Conservation (phyloP, 1,284 basidiomycete genomes). For the Volvariella surrecta region DNA sequence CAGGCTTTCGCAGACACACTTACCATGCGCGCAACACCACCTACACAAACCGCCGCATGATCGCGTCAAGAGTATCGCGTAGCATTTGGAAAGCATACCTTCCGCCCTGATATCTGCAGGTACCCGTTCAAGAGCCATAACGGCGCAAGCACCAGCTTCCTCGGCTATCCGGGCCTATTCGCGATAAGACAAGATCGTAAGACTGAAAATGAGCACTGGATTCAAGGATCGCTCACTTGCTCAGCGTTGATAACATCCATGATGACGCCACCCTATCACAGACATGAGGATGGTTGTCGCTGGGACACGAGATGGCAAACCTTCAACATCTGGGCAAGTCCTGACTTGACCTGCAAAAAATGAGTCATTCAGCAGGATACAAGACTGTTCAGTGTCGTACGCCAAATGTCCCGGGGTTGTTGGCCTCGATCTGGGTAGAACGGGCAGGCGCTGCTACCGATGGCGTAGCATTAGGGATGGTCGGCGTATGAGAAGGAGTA, state of each 20-base stretch:
- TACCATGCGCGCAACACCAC: conserved; percentile 93
- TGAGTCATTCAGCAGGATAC: conserved; percentile 7
- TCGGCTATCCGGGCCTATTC: conserved; percentile 89
- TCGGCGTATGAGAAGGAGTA: conserved; percentile 21
- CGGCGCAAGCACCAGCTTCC: conserved; percentile 95
- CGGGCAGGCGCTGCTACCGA: conserved; percentile 49
- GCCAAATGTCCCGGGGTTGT: conserved; percentile 77
- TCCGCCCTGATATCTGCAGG: conserved; percentile 90
- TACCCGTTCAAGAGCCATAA: conserved; percentile 95
- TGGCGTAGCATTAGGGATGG: conserved; percentile 22
- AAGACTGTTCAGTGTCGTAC: conserved; percentile 29
- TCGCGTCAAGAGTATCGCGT: not conserved
- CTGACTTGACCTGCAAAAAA: conserved; percentile 73
- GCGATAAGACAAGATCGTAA: conserved; percentile 12
- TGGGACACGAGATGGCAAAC: conserved; percentile 27
- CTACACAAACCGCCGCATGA: conserved; percentile 14
- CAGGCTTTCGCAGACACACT: conserved; percentile 13
- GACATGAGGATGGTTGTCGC: conserved; percentile 12
- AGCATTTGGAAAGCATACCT: conserved; percentile 26
- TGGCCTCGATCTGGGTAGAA: conserved; percentile 48
- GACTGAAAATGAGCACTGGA: conserved; percentile 12
- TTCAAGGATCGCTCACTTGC: conserved; percentile 37
- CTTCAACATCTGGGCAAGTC: conserved; percentile 93
- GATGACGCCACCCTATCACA: conserved; percentile 86
- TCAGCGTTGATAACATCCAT: conserved; percentile 88